Evolutionary conservation across 2,329 filamentous ascomycete species (phyloP).

Genomic region (Ciborinia camelliae): DNA sequence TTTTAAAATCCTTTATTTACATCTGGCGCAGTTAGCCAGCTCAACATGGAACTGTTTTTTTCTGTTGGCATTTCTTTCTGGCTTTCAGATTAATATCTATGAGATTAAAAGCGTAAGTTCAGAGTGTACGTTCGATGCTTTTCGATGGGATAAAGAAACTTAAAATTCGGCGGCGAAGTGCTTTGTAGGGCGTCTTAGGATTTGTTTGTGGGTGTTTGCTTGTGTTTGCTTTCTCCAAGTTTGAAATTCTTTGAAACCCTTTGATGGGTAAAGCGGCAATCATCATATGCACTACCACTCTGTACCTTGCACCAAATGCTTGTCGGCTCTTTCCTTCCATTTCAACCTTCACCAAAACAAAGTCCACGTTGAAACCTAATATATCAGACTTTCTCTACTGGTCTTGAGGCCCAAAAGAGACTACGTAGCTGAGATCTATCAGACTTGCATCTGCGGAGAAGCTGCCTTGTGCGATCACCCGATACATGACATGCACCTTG

Average conservation of each 20-base stretch:
- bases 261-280: not conserved
- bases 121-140: not conserved
- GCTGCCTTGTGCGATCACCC: conserved; percentile 11
- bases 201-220: not conserved
- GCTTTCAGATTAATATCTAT: not conserved
- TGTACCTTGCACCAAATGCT: not conserved
- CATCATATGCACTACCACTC: not conserved
- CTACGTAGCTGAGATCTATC: not conserved
- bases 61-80: not conserved
- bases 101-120: not conserved
- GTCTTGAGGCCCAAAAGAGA: not conserved
- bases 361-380: not conserved
- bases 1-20: not conserved
- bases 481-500: conserved; percentile 3
- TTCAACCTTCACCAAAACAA: not conserved
- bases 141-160: not conserved
- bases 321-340: not conserved
- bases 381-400: not conserved
- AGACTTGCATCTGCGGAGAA: not conserved
- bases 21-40: not conserved
- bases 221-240: too few relatives aligned
- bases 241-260: not conserved
- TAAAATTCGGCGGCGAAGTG: not conserved
- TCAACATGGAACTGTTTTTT: not conserved
- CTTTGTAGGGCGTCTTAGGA: not conserved